These are phyloP conservation scores for Bombardia bombarda DNA, from an alignment of 495 filamentous ascomycete species.

Conservation along the genomic window DNA sequence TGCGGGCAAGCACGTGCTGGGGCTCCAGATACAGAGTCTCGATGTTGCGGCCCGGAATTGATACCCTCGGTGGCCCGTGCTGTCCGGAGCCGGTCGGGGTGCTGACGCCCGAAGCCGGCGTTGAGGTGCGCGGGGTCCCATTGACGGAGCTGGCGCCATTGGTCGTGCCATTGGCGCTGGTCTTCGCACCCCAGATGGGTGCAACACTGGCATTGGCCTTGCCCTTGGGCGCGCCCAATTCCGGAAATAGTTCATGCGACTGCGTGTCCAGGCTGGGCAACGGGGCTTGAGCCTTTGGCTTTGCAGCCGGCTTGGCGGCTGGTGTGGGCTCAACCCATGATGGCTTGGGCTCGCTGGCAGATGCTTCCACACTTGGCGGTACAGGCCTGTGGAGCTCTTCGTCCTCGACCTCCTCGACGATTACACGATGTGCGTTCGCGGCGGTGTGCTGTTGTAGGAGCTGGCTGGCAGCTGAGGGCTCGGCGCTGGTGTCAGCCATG, in stretches of 20 bases:
- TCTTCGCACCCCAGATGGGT: conserved; percentile 50
- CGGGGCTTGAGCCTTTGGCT: conserved; percentile 48
- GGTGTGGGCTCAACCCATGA: conserved; percentile 32
- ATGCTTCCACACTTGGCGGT: conserved; percentile 23
- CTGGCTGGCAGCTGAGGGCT: conserved; percentile 58
- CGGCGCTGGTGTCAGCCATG: conserved; percentile 26
- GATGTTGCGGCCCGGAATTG: conserved; percentile 69
- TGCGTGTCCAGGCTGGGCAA: conserved; percentile 62
- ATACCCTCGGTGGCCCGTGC: conserved; percentile 49
- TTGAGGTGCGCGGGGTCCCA: conserved; percentile 46
- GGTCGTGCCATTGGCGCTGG: conserved; percentile 44
- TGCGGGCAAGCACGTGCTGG: conserved; percentile 60
- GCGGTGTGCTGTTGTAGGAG: conserved; percentile 71
- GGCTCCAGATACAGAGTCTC: conserved; percentile 65
- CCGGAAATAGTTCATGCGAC: conserved; percentile 85
- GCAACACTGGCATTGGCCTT: conserved; percentile 51
- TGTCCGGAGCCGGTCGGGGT: conserved; percentile 44
- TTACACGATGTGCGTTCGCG: conserved; percentile 52
- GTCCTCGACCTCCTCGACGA: conserved; percentile 72
- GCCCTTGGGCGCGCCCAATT: conserved; percentile 63
- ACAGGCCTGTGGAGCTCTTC: conserved; percentile 55
- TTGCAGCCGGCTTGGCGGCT: conserved; percentile 54
- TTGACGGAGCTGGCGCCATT: conserved; percentile 50
- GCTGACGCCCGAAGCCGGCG: conserved; percentile 47
- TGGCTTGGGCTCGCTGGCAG: conserved; percentile 27